phyloP scores from a whole-genome alignment of 208 protist genomes.

The Leptomonas pyrrhocoris region DNA sequence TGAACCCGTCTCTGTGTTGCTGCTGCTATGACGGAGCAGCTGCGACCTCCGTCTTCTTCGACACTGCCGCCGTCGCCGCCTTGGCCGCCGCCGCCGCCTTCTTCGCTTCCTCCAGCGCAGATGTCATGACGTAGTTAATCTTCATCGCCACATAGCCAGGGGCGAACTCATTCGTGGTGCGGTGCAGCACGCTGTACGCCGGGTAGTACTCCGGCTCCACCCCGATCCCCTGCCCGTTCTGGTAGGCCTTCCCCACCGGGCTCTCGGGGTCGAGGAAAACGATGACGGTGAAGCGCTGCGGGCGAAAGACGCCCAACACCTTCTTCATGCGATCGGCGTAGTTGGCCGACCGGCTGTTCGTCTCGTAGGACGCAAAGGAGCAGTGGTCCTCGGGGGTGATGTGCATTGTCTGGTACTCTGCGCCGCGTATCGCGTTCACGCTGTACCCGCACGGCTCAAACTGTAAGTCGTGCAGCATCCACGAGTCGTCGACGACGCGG shows the following conservation, averaged over 20 bases:
- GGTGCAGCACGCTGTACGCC: constrained; percentile 72
- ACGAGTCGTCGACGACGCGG: constrained; percentile 72
- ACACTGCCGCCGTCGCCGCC: neutral
- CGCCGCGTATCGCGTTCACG: constrained; percentile 89
- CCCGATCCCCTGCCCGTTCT: constrained; percentile 58
- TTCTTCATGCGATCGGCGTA: constrained; percentile 65
- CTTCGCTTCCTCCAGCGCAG: constrained; percentile 28
- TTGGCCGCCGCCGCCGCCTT: constrained; percentile 3
- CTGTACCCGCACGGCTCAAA: constrained; percentile 96
- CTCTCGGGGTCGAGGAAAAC: constrained; percentile 85
- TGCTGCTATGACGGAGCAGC: constrained; percentile 4
- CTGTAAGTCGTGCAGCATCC: constrained; percentile 87
- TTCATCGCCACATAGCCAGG: constrained; percentile 86
- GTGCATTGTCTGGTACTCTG: constrained; percentile 94
- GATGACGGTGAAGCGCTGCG: constrained; percentile 87
- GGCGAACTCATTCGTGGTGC: constrained; percentile 81
- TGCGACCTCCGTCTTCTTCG: neutral
- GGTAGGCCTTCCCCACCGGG: constrained; percentile 70
- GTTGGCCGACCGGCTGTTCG: constrained; percentile 78
- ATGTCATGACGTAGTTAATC: constrained; percentile 74
- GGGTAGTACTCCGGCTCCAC: constrained; percentile 81
- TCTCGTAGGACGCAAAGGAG: constrained; percentile 95
- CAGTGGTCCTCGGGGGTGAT: constrained; percentile 95
- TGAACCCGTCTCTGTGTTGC: neutral
- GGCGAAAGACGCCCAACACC: constrained; percentile 76